Conservation (phyloP, 116 monocot genomes). For the Cymodocea nodosa region DNA sequence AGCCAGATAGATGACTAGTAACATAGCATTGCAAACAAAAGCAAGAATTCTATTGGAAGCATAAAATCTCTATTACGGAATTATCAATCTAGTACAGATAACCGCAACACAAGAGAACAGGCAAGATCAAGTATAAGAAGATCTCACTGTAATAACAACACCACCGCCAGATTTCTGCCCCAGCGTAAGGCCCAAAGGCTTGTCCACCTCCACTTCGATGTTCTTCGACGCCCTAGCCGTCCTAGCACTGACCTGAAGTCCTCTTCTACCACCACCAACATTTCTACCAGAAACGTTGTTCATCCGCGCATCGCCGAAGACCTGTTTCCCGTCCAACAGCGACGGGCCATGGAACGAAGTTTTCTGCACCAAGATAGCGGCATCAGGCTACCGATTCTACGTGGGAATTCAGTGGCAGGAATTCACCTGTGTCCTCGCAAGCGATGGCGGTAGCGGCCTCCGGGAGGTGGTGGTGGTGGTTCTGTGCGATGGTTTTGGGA, state of each 20-base stretch:
- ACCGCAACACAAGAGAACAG: not conserved
- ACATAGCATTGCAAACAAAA: too few species aligned
- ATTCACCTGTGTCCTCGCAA: constrained; percentile 11
- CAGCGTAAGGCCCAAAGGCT: constrained; percentile 76
- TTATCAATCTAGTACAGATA: too few species aligned
- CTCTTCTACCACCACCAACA: constrained; percentile 15
- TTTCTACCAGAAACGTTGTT: constrained; percentile 6
- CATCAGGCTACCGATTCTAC: not conserved
- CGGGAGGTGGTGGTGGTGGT: not conserved
- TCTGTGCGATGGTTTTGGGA: constrained; percentile 2
- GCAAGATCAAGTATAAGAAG: not conserved
- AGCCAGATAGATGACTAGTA: too few species aligned
- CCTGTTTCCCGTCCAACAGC: constrained; percentile 21
- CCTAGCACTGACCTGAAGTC: constrained; percentile 54
- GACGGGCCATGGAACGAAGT: constrained; percentile 33
- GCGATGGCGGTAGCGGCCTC: constrained; percentile 5
- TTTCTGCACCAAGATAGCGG: constrained; percentile 28
- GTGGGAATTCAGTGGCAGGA: not conserved
- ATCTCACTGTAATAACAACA: constrained; percentile 69
- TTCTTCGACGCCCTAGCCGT: constrained; percentile 62
- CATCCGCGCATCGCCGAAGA: constrained; percentile 1
- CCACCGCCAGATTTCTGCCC: constrained; percentile 85
- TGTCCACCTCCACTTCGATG: constrained; percentile 96
- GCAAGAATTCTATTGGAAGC: too few species aligned
- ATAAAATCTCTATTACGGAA: too few species aligned